Base-by-base conservation (phyloP, 1,284 basidiomycete genomes). In the Rhodotorula glutinis region DNA sequence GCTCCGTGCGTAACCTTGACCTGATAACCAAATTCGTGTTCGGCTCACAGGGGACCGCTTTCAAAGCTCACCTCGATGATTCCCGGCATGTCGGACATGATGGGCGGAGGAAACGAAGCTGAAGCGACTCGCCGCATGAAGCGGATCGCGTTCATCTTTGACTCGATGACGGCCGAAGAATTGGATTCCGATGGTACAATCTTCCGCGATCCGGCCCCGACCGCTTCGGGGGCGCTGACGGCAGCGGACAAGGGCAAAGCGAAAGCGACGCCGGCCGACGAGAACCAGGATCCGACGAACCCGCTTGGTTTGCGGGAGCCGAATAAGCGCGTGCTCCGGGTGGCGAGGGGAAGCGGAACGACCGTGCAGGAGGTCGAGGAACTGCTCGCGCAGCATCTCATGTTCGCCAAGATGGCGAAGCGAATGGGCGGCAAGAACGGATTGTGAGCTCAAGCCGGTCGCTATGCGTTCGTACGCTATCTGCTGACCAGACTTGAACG, bases 11-110 rank as follows among this genome's bases (percentile, higher is more conserved):
- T n/a, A n/a, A n/a, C n/a, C n/a, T n/a, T n/a, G n/a, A n/a, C n/a
- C n/a, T n/a, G n/a, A n/a, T n/a, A n/a, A n/a, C n/a, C n/a, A n/a
- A n/a, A n/a, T n/a, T n/a, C n/a, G n/a, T n/a, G n/a, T n/a, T 40
- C 23, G 19, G 27, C 21, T 30, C 67, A 11, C 76, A 94, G 92
- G 90, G 95, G 95, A 30, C 94, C 95, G 8, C 86, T 99, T 65
- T 92, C 90, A 76, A 98, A 98, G 82, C 93, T 99, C 75, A 94
- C 95, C 21, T 93, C 91, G 27, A 98, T 98, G 93, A 98, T 99
- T 69, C 95, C 95, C 4, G 95, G 95, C 41, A 85, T 99, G 75
- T 88, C 90, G 72, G 91, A 92, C 51, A 83, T 98, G 77, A 84
- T 98, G 64, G 76, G 77, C 51, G 77, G 75, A 11, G 93, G 38